These are phyloP conservation scores for Prunus mume DNA, from an alignment of 306 rosid genomes.

Conservation along the genomic window DNA sequence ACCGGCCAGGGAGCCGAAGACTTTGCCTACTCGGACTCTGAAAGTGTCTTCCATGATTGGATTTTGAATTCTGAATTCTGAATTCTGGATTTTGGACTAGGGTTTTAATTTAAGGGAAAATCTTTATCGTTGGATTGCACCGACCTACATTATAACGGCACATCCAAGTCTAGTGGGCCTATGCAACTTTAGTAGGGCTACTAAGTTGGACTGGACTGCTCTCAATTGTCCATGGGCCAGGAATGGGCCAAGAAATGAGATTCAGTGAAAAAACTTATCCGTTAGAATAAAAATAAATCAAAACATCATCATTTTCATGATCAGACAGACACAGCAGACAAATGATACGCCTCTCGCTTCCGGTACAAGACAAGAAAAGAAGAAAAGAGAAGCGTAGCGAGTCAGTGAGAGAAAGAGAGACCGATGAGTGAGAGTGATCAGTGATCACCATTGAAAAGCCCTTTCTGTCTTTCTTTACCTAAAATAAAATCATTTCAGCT, in stretches of 20 bases:
- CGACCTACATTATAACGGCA: background rate
- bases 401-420: background rate
- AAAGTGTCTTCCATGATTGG: slow-evolving; percentile 60
- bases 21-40: slow-evolving; percentile 50
- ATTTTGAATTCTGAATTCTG: background rate
- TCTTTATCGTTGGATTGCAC: background rate
- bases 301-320: background rate
- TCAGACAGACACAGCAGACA: no score
- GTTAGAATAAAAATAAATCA: background rate
- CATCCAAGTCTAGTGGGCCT: background rate
- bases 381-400: background rate
- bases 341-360: background rate
- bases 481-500: background rate
- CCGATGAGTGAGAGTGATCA: background rate
- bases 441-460: background rate
- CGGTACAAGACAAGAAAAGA: background rate
- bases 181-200: background rate
- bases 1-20: slow-evolving; percentile 39
- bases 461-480: background rate
- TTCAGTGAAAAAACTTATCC: background rate
- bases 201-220: background rate
- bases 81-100: background rate
- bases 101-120: background rate
- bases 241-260: background rate
- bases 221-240: background rate